phyloP scores from a whole-genome alignment of 345 rosid species.

The Populus simonii region DNA sequence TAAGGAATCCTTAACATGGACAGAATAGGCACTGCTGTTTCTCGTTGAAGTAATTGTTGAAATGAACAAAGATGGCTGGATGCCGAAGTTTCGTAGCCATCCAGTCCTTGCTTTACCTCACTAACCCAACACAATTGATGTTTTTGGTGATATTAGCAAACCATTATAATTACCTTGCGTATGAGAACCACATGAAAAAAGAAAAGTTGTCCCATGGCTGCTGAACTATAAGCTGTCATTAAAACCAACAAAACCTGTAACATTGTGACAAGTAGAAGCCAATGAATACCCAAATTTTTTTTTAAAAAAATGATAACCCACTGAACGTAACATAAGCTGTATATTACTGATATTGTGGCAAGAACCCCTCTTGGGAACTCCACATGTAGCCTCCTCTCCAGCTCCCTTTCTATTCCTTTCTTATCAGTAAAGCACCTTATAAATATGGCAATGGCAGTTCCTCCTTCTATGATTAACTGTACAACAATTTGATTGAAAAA shows the following conservation, averaged over 20 bases:
- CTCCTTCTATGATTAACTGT: constrained; percentile 88
- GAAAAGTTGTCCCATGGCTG: constrained; percentile 96
- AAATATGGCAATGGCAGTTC: constrained; percentile 80
- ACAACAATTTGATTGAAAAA: constrained; percentile 3
- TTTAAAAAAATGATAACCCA: neutral
- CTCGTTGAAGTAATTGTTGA: neutral
- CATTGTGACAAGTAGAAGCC: constrained; percentile 14
- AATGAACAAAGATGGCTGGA: neutral
- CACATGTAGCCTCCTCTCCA: constrained; percentile 48
- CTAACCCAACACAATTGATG: neutral
- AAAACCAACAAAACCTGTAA: constrained; percentile 66
- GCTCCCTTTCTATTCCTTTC: constrained; percentile 75
- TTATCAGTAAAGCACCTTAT: constrained; percentile 84
- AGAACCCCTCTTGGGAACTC: constrained; percentile 76
- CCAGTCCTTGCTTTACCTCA: neutral
- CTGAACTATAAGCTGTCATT: constrained; percentile 78
- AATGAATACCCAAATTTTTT: neutral
- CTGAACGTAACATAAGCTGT: neutral
- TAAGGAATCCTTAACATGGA: neutral
- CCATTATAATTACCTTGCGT: constrained; percentile 58
- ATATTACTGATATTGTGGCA: constrained; percentile 73
- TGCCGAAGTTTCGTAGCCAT: neutral
- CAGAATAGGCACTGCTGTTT: neutral
- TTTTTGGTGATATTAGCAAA: neutral
- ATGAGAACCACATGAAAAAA: constrained; percentile 92